Conservation (phyloP, 2,329 filamentous ascomycete genomes). For the Trichophyton benhamiae region DNA sequence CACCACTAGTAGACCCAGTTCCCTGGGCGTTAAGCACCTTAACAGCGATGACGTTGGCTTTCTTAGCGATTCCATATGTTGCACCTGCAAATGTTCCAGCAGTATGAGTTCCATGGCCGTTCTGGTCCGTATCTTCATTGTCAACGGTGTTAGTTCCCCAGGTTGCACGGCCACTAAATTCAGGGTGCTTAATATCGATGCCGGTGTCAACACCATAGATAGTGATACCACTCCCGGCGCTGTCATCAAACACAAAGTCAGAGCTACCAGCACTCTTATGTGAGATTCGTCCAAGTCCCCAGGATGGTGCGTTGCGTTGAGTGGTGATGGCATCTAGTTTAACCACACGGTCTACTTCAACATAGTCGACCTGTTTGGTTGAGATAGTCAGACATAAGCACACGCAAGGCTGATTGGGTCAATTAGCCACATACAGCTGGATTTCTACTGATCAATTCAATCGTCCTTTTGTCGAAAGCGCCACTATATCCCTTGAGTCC, state of each 20-base stretch:
- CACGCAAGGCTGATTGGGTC: neutral
- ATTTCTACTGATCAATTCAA: slow-evolving; percentile 5
- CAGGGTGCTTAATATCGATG: slow-evolving; percentile 22
- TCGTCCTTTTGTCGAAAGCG: slow-evolving; percentile 11
- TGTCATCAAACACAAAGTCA: slow-evolving; percentile 26
- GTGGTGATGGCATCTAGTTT: slow-evolving; percentile 6
- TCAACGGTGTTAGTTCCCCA: slow-evolving; percentile 25
- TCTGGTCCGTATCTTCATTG: slow-evolving; percentile 14
- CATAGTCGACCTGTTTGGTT: slow-evolving; percentile 9
- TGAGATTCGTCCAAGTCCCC: slow-evolving; percentile 27
- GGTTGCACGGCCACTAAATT: slow-evolving; percentile 28
- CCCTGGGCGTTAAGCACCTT: slow-evolving; percentile 38
- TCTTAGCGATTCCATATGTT: slow-evolving; percentile 29
- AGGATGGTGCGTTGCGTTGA: slow-evolving; percentile 20
- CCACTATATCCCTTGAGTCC: slow-evolving; percentile 12
- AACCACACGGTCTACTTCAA: slow-evolving; percentile 10
- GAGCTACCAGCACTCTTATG: slow-evolving; percentile 16
- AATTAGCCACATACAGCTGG: neutral
- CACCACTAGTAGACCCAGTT: slow-evolving; percentile 34
- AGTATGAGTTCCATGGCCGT: slow-evolving; percentile 31
- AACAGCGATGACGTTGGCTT: slow-evolving; percentile 33
- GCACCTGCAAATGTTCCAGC: slow-evolving; percentile 27
- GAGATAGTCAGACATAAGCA: neutral
- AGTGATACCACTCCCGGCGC: slow-evolving; percentile 24
- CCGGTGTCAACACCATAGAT: slow-evolving; percentile 30